Percentiles rank a stretch among this genome's conserved stretches.
phyloP scores from a whole-genome alignment of 2,329 filamentous ascomycete genomes.

The Colletotrichum magnum region DNA sequence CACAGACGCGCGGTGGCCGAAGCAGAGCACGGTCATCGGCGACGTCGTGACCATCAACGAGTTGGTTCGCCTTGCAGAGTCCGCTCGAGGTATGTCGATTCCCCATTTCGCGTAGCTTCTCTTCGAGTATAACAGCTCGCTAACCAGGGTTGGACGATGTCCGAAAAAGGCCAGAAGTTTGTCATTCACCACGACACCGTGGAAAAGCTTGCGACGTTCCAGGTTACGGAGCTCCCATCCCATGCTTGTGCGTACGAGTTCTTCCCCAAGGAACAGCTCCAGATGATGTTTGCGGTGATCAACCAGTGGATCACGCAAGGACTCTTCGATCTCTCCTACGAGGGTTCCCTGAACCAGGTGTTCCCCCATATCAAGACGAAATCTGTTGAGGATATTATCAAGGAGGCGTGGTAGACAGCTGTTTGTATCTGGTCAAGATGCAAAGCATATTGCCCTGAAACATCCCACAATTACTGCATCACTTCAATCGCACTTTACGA shows the following conservation, averaged over 20 bases:
- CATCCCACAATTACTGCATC: too few relatives aligned
- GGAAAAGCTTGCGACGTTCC: not conserved
- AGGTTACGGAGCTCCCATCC: not conserved
- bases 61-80: not conserved
- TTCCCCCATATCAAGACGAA: not conserved
- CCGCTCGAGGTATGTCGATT: not conserved
- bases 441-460: too few relatives aligned
- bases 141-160: not conserved
- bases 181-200: not conserved
- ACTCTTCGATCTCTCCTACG: not conserved
- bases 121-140: not conserved
- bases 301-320: not conserved
- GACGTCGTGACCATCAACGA: not conserved
- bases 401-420: not conserved
- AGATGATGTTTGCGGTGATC: conserved; percentile 1
- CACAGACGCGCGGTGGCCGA: not conserved
- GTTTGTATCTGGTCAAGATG: too few relatives aligned
- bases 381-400: not conserved
- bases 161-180: not conserved
- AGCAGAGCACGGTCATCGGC: not conserved
- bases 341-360: not conserved
- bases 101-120: not conserved
- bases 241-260: not conserved
- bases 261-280: not conserved
- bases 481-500: too few relatives aligned